These are phyloP conservation scores for Irineochytrium annulatum DNA, from an alignment of 192 early-diverging fungal species.

Conservation along the genomic window DNA sequence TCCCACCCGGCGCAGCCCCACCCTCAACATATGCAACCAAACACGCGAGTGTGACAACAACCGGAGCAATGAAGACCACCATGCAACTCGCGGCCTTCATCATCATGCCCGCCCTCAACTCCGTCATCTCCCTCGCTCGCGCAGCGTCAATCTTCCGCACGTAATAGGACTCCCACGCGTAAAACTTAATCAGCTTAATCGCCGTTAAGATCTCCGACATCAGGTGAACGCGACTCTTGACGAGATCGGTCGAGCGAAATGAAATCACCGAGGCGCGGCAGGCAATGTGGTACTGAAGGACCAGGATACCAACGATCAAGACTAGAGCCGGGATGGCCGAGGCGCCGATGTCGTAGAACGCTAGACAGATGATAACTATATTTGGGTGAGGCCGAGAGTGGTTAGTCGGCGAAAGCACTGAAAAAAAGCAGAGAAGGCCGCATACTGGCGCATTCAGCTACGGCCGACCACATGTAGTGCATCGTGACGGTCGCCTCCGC, in stretches of 20 bases:
- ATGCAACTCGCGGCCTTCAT: constrained; percentile 56
- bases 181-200: constrained; percentile 78
- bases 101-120: constrained; percentile 43
- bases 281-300: constrained; percentile 61
- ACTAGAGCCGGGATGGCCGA: constrained; percentile 45
- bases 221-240: constrained; percentile 67
- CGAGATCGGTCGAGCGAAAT: constrained; percentile 48
- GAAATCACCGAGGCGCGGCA: constrained; percentile 41
- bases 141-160: constrained; percentile 46
- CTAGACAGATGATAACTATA: constrained; percentile 49
- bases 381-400: too few relatives aligned
- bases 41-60: constrained; percentile 44
- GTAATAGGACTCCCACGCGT: constrained; percentile 69
- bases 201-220: constrained; percentile 70
- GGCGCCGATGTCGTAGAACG: constrained; percentile 44
- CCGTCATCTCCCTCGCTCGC: constrained; percentile 48
- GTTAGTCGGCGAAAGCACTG: not conserved
- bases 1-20: not conserved
- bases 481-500: constrained; percentile 67
- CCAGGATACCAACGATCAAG: constrained; percentile 39
- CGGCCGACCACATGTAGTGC: constrained; percentile 72
- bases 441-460: constrained; percentile 47
- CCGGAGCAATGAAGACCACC: constrained; percentile 63
- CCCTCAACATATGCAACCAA: constrained; percentile 25
- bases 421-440: not conserved